A percentile compares a stretch with the other conserved stretches of the same genome.
These are phyloP conservation scores for Oidiodendron maius DNA, from an alignment of 495 filamentous ascomycete genomes.

Conservation along the genomic window DNA sequence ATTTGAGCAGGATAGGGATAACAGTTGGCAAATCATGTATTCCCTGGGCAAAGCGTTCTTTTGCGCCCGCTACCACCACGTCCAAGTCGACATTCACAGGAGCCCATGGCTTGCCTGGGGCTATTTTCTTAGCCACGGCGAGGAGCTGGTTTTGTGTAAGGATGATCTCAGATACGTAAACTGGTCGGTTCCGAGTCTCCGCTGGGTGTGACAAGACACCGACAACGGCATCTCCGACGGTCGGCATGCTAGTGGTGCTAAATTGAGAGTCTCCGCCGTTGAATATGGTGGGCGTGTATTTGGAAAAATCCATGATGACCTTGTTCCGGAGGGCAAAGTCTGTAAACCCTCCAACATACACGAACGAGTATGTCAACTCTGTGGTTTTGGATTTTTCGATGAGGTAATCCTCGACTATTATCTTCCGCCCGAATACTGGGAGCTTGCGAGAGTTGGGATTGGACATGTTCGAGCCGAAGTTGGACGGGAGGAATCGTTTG, in stretches of 20 bases:
- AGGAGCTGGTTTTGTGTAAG: slow-evolving; percentile 36
- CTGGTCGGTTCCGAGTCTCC: slow-evolving; percentile 37
- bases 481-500: neutral
- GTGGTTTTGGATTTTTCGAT: neutral
- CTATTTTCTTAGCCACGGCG: slow-evolving; percentile 27
- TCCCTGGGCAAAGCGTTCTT: neutral
- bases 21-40: neutral
- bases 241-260: neutral
- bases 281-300: neutral
- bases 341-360: neutral
- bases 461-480: neutral
- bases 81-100: neutral
- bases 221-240: neutral
- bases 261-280: neutral
- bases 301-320: neutral
- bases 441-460: neutral
- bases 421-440: neutral
- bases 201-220: neutral
- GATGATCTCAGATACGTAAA: slow-evolving; percentile 32
- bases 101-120: slow-evolving; percentile 28
- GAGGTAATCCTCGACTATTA: neutral
- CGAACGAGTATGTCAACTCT: neutral
- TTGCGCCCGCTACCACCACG: neutral
- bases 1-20: neutral
- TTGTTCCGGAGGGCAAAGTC: neutral